Evolutionary conservation across 108 stramenopile species (phyloP).

Genomic region (Fragilaria radians): DNA sequence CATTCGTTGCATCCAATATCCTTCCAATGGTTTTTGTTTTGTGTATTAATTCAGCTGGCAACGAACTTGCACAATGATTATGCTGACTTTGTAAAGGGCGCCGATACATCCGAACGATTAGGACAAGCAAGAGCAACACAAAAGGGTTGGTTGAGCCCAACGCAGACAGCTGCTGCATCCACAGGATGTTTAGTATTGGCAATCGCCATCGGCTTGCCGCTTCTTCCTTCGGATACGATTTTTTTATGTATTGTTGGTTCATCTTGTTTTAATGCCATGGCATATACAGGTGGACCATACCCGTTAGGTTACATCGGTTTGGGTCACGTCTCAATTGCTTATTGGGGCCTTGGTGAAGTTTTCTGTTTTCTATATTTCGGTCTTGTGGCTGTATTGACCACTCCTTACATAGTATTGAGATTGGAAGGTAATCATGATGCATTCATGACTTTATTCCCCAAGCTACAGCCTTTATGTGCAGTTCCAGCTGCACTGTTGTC

Average conservation of each 20-base stretch:
- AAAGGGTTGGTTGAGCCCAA: constrained; percentile 82
- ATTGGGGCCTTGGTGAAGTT: constrained; percentile 80
- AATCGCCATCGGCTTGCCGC: constrained; percentile 35
- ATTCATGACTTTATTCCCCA: neutral
- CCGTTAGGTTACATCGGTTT: constrained; percentile 87
- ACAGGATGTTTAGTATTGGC: constrained; percentile 34
- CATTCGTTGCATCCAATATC: neutral
- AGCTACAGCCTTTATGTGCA: neutral
- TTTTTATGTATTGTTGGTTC: constrained; percentile 27
- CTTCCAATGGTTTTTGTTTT: constrained; percentile 32
- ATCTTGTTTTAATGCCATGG: constrained; percentile 79
- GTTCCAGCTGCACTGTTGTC: constrained; percentile 52
- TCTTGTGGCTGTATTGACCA: constrained; percentile 63
- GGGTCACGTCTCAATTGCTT: constrained; percentile 67
- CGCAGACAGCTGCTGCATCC: constrained; percentile 57
- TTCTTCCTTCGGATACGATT: constrained; percentile 21
- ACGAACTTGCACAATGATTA: constrained; percentile 92
- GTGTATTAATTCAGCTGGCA: constrained; percentile 69
- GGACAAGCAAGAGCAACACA: constrained; percentile 88
- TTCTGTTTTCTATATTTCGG: constrained; percentile 91
- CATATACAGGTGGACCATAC: constrained; percentile 80
- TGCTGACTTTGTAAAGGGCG: constrained; percentile 85
- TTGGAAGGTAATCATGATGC: neutral
- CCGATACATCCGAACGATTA: constrained; percentile 71
- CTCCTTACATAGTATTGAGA: constrained; percentile 47